Evolutionary conservation across 2,329 filamentous ascomycete genomes (phyloP), one percentile per base, ranked within the genome.

Genomic region (Penicillium sp.): DNA sequence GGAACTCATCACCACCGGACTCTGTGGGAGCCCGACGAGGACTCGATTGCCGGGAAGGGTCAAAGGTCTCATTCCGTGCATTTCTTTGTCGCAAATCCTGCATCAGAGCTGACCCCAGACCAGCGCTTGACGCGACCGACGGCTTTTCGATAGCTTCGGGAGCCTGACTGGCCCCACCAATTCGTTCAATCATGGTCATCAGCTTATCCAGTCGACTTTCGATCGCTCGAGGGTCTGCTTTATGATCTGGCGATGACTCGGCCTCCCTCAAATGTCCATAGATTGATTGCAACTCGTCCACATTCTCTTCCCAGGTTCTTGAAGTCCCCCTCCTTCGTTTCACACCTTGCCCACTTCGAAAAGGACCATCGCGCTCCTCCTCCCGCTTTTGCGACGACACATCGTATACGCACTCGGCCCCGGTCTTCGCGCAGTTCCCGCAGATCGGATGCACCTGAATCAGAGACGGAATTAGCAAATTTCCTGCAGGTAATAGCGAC

Each of bases 371-470:
- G 24, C 46, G 57, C 36, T 29, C 36, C 23, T 51, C 50, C 2
- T 61, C 46, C 9, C 63, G 59, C 36, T 64, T 72, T 47, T 65
- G 65, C 45, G 62, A 61, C 44, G 61, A 53, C n/a, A 59, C 61
- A 63, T 74, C 70, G 58, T 77, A 78, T 6, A 72, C 51, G 56
- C 76, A 78, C 51, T 74, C 64, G 52, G 71, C 69, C 21, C 68
- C 69, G 41, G 71, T 76, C 53, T 77, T 78, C 50, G 62, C 54
- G 54, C 76, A 78, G 46, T 75, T 76, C 26, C 74, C 72, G 59
- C 76, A 78, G 13, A 74, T 59, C 6, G 76, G 76, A 58, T 76
- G 76, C 26, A 71, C 67, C 73, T 75, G 47, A 18, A 1, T n/a
- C n/a, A 10, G 12, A 7, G 4, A 2, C 2, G 33, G 3, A 6